Base-by-base conservation (phyloP, 2,329 filamentous ascomycete species). In the Diaporthe aspalathi region DNA sequence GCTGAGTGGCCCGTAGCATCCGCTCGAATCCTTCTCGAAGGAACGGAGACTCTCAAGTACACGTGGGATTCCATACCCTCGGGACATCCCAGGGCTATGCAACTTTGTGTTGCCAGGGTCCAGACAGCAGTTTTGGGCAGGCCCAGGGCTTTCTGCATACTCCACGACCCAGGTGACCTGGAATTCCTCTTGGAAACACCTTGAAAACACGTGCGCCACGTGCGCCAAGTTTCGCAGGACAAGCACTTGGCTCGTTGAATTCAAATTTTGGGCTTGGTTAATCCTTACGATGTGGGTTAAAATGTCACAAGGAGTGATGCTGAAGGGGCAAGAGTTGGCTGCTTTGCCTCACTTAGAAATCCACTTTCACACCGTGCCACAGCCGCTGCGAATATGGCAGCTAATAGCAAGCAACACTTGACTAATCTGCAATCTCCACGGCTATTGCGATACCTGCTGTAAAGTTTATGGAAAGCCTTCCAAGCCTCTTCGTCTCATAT, bases 1-100 rank as follows among this genome's bases (percentile, higher is more conserved):
- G 54, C 54, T 43, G 54, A 57, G 22, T 57, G 54, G 35, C 54
- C 54, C 20, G 22, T 22, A 40, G 12, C 35, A 43, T 57, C 54
- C 35, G 14, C 9, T 27, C n/a, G 7, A 22, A 57, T 57, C 54
- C 54, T 57, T 43, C 35, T 40, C 5, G 35, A 40, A 57, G 54
- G 35, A 57, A 43, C 54, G 22, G 35, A 12, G 27, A 38, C 22
- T 43, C 35, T 24, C 16, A 16, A 57, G 54, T 22, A 35, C 54
- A 57, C 54, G 54, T 57, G 54, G 54, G 20, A 22, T 57, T 43
- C 54, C 54, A 12, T 40, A 27, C 12, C 54, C 14, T 43, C 35
- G 54, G 54, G 7, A 40, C 2, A 6, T 24, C 32, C 16, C 32
- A 56, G n/a, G 53, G 52, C 54, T 12, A 8, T 43, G 35, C 11